phyloP scores from a whole-genome alignment of 2,329 filamentous ascomycete species.

The Trichophyton simii region DNA sequence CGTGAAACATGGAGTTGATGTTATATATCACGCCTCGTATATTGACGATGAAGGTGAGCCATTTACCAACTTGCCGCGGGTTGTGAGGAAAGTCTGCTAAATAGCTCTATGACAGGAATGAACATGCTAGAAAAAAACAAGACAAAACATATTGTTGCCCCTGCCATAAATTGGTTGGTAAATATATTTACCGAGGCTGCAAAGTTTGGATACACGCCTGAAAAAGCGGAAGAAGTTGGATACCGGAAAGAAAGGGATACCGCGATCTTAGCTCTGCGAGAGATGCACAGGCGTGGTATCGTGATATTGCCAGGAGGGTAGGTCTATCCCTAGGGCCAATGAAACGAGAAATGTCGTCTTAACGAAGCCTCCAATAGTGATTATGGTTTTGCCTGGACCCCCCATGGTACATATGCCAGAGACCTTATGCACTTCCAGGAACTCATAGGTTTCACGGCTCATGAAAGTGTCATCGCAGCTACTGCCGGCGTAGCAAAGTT shows the following conservation, averaged over 20 bases:
- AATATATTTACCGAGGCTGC: conserved; percentile 28
- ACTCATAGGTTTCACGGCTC: conserved; percentile 34
- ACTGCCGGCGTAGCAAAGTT: conserved; percentile 31
- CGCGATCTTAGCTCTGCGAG: conserved; percentile 29
- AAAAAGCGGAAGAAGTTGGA: conserved; percentile 34
- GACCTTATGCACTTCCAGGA: conserved; percentile 38
- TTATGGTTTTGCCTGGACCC: conserved; percentile 39
- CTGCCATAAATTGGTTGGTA: conserved; percentile 35
- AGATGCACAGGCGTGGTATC: conserved; percentile 37
- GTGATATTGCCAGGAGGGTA: conserved; percentile 33
- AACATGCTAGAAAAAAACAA: conserved; percentile 28
- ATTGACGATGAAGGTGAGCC: conserved; percentile 28
- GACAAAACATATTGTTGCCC: conserved; percentile 30
- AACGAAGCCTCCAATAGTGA: conserved; percentile 18
- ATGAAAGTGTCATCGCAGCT: conserved; percentile 35
- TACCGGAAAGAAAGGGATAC: conserved; percentile 33
- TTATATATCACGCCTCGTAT: conserved; percentile 38
- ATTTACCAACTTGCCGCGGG: not conserved
- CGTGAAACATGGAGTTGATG: conserved; percentile 34
- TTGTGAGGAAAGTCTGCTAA: not conserved
- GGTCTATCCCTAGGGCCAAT: not conserved
- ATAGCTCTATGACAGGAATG: conserved; percentile 17
- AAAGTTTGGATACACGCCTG: conserved; percentile 32
- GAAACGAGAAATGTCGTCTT: not conserved
- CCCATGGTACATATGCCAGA: conserved; percentile 38